phyloP scores from a whole-genome alignment of 208 protist genomes.

The Herpetomonas samuelpessoai region DNA sequence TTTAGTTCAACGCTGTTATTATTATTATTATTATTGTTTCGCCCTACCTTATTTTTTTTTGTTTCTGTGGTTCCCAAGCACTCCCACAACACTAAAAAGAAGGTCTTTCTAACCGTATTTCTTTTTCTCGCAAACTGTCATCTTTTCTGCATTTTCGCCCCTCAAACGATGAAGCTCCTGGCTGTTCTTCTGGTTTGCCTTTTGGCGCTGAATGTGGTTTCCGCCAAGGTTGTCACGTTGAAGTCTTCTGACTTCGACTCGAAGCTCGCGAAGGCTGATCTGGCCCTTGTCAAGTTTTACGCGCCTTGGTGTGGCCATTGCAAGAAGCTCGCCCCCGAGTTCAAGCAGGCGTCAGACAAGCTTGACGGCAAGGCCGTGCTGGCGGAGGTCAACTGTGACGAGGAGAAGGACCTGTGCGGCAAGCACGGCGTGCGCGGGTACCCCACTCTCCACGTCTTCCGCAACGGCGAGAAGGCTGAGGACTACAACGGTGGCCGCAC shows the following conservation, averaged over 20 bases:
- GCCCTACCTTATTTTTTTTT: not conserved
- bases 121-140: no score
- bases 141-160: no score
- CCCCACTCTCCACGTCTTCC: slow-evolving; percentile 84
- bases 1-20: no score
- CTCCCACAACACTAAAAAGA: no score
- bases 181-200: not conserved
- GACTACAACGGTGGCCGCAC: slow-evolving; percentile 68
- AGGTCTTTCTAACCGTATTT: no score
- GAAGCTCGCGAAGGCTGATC: slow-evolving; percentile 31
- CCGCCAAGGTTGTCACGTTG: slow-evolving; percentile 48
- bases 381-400: slow-evolving; percentile 83
- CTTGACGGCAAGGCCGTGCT: slow-evolving; percentile 52
- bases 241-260: slow-evolving; percentile 69
- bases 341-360: slow-evolving; percentile 57
- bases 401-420: slow-evolving; percentile 48
- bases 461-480: slow-evolving; percentile 54
- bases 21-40: slow-evolving; percentile 1
- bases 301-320: slow-evolving; percentile 96
- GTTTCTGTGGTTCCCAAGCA: not conserved
- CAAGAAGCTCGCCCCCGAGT: slow-evolving; percentile 91
- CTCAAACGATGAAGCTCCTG: not conserved
- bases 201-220: slow-evolving; percentile 1
- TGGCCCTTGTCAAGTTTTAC: slow-evolving; percentile 93
- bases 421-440: slow-evolving; percentile 76